Base-by-base conservation (phyloP, 2,329 filamentous ascomycete genomes). In the Botrytis elliptica region DNA sequence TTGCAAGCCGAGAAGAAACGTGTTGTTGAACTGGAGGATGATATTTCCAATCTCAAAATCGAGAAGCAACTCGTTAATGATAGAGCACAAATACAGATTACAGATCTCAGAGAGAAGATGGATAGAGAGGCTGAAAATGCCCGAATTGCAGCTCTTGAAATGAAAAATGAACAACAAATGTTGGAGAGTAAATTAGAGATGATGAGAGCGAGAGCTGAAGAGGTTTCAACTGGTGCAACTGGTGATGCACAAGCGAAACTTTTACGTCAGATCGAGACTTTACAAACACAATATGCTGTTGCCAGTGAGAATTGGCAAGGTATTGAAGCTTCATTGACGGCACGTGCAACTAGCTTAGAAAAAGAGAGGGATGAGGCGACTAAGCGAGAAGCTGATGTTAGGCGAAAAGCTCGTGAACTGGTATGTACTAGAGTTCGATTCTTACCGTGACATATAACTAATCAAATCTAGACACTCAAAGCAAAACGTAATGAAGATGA, bases 281-380 rank as follows among this genome's bases (percentile, higher is more conserved):
- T 99, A 55, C 96, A 99, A 82, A 96, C 93, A 10, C 97, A 99
- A 81, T 97, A 99, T 83, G 91, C 94, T 0, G 91, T 97, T 72
- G 96, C 96, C 1, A 96, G 93, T 77, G 94, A 97, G 80, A 99
- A 99, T 79, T 99, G 97, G 96, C 95, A 98, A 81, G 93, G 94
- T 0, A 97, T 99, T 75, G 95, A 99, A 82, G 89, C 92, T 16
- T 97, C 93, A 3, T 84, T 99, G 46, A 88, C 95, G 69, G 90
- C 93, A 36, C 89, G 95, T 73, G 87, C 96, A 18, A 87, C 91
- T 6, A 91, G 86, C 68, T 85, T 98, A 16, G 96, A 99, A 82
- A 96, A 92, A 81, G 97, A 99, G 82, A 90, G 93, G 73, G 95
- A 98, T 80, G 96, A 99, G 79, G 89, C 93, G 14, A 87, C 90